Evolutionary conservation across 768 basidiomycete genomes (phyloP), one percentile per base, ranked within the genome.

Genomic region (Galerina marginata): DNA sequence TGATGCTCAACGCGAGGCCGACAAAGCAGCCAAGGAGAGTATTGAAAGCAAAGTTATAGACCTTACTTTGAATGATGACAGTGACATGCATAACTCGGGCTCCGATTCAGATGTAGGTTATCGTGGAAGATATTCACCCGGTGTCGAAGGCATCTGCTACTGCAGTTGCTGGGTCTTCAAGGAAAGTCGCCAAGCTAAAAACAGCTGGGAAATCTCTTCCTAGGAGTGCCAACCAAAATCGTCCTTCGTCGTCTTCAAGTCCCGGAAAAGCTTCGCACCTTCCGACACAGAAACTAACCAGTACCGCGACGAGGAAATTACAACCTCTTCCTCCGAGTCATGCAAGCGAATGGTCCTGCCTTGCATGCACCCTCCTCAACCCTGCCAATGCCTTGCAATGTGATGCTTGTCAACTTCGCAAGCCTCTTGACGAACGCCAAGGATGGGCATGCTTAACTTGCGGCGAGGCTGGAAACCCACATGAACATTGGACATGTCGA

Each of bases 401-500:
- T 65, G 80, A 81, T 11, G 89, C 84, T 5, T 94, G 93, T 65
- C 61, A 51, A 66, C 76, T 69, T 44, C 69, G 53, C 23, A 74
- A 73, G 42, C 77, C 79, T 10, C 42, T 59, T 6, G 68, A 71
- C 56, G 65, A 59, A 6, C 61, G 65, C 46, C 71, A 70, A 42
- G 84, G 83, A 2, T 95, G 92, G 92, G 76, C 77, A 20, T 94
- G 92, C 68, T 70, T 77, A 10, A 74, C 78, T 20, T 95, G 92
- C 62, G 85, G 86, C 23, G 84, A 89, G 70, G 71, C 69, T 37
- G 86, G 82, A 25, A 89, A 87, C 71, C 81, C 83, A 2, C 82
- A 84, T 61, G 81, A 86, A 20, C 82, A 86, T 61, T 95, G 90
- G 92, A 88, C 86, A 49, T 95, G 94, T 76, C 73, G 74, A 14